phyloP scores from a whole-genome alignment of 768 basidiomycete species.

The Auriscalpium orientale region DNA sequence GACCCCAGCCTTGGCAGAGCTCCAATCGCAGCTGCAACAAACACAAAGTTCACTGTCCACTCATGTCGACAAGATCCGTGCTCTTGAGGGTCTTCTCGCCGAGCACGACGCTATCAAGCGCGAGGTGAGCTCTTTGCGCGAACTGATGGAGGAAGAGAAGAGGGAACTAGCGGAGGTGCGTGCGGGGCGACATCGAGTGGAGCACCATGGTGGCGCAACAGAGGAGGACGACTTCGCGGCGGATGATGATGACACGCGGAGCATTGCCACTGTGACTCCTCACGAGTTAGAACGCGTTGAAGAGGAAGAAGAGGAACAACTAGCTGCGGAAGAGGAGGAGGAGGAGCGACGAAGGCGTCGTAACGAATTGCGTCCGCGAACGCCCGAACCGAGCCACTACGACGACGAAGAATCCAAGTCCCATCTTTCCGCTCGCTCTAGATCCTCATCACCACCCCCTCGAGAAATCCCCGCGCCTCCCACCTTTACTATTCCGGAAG shows the following conservation, averaged over 20 bases:
- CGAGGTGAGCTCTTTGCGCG: slow-evolving; percentile 67
- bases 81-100: slow-evolving; percentile 69
- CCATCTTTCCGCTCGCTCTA: slow-evolving; percentile 13
- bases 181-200: slow-evolving; percentile 14
- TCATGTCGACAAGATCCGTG: slow-evolving; percentile 79
- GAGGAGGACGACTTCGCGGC: slow-evolving; percentile 25
- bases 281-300: slow-evolving; percentile 67
- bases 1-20: slow-evolving; percentile 41
- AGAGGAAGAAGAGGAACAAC: slow-evolving; percentile 65
- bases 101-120: slow-evolving; percentile 81
- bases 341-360: slow-evolving; percentile 39
- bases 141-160: slow-evolving; percentile 61
- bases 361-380: slow-evolving; percentile 61
- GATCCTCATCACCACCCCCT: slow-evolving; percentile 20
- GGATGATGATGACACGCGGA: slow-evolving; percentile 52
- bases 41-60: slow-evolving; percentile 71
- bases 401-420: slow-evolving; percentile 38
- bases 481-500: slow-evolving; percentile 36
- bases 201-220: neutral
- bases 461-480: slow-evolving; percentile 11
- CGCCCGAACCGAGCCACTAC: slow-evolving; percentile 67
- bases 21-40: slow-evolving; percentile 78
- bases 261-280: slow-evolving; percentile 62
- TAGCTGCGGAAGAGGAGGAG: slow-evolving; percentile 34
- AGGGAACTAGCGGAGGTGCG: slow-evolving; percentile 37